A percentile compares a stretch with the other conserved stretches of the same genome.
Conservation (phyloP, 2,329 filamentous ascomycete genomes). For the Lojkania enalia region DNA sequence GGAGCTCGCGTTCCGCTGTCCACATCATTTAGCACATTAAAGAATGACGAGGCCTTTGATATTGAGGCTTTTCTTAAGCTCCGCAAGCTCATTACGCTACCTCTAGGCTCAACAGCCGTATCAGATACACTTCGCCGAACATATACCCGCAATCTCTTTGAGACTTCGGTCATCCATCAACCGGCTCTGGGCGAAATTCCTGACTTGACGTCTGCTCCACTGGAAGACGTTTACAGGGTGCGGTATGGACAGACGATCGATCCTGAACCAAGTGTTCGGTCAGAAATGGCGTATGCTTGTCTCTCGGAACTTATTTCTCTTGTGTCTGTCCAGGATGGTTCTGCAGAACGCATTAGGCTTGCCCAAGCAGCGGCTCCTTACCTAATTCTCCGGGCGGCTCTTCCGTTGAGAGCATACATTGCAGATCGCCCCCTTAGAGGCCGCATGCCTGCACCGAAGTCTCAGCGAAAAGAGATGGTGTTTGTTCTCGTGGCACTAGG, state of each 20-base stretch:
- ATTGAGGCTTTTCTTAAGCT: conserved; percentile 72
- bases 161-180: conserved; percentile 77
- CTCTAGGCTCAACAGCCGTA: conserved; percentile 68
- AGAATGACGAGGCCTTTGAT: conserved; percentile 78
- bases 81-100: conserved; percentile 71
- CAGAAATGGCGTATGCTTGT: conserved; percentile 77
- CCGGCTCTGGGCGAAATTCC: conserved; percentile 66
- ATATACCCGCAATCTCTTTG: conserved; percentile 78
- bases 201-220: conserved; percentile 52
- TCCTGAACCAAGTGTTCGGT: conserved; percentile 65
- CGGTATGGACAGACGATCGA: conserved; percentile 75
- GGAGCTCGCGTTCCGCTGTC: conserved; percentile 39
- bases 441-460: conserved; percentile 82
- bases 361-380: conserved; percentile 78
- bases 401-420: conserved; percentile 82
- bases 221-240: conserved; percentile 65
- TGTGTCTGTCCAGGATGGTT: conserved; percentile 57
- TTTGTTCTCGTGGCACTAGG: conserved; percentile 71
- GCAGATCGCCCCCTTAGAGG: conserved; percentile 90
- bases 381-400: conserved; percentile 77
- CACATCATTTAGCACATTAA: conserved; percentile 34
- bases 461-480: conserved; percentile 76
- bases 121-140: conserved; percentile 67
- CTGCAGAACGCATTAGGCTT: conserved; percentile 58
- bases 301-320: conserved; percentile 69